Conservation (phyloP, 176 grass and related monocot genomes). For the Hordeum marinum region DNA sequence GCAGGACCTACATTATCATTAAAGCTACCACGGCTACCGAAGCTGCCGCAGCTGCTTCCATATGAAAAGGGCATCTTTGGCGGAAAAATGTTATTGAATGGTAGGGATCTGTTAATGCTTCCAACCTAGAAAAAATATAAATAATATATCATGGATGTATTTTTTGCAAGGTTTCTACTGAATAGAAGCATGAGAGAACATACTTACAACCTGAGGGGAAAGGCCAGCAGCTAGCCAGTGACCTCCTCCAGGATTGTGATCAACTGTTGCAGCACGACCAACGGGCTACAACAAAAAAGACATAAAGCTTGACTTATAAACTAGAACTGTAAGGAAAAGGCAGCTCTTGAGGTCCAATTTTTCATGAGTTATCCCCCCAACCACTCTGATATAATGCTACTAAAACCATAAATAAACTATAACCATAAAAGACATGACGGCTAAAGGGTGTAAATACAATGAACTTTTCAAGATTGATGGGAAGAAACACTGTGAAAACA, state of each 20-base stretch:
- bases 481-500: neutral
- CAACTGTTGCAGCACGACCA: slow-evolving; percentile 65
- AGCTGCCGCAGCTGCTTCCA: slow-evolving; percentile 88
- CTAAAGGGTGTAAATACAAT: neutral
- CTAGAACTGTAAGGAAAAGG: neutral
- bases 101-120: slow-evolving; percentile 52
- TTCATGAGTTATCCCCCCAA: neutral
- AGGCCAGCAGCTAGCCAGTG: slow-evolving; percentile 92
- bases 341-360: neutral
- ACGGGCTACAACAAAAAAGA: slow-evolving; percentile 67
- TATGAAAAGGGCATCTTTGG: slow-evolving; percentile 72
- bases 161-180: slow-evolving; percentile 10
- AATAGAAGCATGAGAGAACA: slow-evolving; percentile 12
- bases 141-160: slow-evolving; percentile 16
- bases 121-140: slow-evolving; percentile 59
- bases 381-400: neutral
- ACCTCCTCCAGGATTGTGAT: slow-evolving; percentile 96
- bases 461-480: neutral
- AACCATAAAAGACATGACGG: neutral
- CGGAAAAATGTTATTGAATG: slow-evolving; percentile 50
- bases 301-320: slow-evolving; percentile 10
- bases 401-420: neutral
- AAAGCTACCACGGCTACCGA: slow-evolving; percentile 76
- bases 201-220: slow-evolving; percentile 84
- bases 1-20: slow-evolving; percentile 59